Conservation (phyloP, 257 asterid species). For the Ajuga chamaepitys region DNA sequence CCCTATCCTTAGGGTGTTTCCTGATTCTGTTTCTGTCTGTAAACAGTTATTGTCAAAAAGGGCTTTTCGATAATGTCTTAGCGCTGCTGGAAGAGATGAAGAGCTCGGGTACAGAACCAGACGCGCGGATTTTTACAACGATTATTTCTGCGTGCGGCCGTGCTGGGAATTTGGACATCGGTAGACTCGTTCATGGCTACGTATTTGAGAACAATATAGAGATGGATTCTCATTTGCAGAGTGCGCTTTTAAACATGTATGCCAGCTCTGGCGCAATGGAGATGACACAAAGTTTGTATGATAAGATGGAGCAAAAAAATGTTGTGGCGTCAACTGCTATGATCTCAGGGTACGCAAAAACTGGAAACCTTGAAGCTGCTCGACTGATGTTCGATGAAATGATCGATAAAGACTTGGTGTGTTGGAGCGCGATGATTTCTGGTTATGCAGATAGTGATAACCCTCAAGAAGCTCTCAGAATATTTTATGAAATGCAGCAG, state of each 20-base stretch:
- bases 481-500: constrained; percentile 51
- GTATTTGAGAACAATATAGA: constrained; percentile 29
- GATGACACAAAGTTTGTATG: constrained; percentile 48
- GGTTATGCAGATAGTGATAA: constrained; percentile 62
- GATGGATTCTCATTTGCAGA: constrained; percentile 48
- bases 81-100: constrained; percentile 57
- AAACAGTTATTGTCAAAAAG: constrained; percentile 59
- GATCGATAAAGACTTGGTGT: constrained; percentile 50
- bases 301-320: constrained; percentile 34
- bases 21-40: constrained; percentile 9
- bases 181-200: constrained; percentile 41
- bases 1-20: neutral
- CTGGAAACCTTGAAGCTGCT: constrained; percentile 48
- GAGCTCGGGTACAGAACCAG: constrained; percentile 39
- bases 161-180: constrained; percentile 37
- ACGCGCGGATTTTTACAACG: constrained; percentile 45
- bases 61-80: constrained; percentile 47
- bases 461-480: constrained; percentile 59
- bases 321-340: constrained; percentile 64
- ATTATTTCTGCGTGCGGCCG: constrained; percentile 57
- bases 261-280: constrained; percentile 59
- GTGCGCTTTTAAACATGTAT: constrained; percentile 61
- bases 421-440: constrained; percentile 86
- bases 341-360: constrained; percentile 62
- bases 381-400: constrained; percentile 45